A percentile compares a stretch with the other conserved stretches of the same genome.
Evolutionary conservation across 2,329 filamentous ascomycete species (phyloP).

Genomic region (Rutstroemia sp.): DNA sequence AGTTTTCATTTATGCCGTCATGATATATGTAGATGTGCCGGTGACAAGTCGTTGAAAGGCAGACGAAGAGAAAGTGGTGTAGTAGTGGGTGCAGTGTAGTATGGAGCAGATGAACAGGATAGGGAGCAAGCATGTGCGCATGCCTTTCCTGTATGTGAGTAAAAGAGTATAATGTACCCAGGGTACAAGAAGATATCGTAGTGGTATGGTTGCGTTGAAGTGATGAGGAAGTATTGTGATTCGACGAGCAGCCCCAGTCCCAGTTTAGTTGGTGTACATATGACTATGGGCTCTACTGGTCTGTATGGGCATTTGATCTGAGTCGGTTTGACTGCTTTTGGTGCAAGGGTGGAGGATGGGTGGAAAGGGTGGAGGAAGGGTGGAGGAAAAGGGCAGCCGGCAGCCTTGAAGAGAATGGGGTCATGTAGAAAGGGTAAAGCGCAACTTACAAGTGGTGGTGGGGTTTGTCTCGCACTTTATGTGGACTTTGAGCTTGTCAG

Average conservation of each 20-base stretch:
- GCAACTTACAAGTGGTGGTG: background rate
- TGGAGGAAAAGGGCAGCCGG: no score
- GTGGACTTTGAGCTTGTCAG: background rate
- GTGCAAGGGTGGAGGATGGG: background rate
- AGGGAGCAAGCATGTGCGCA: conserved; percentile 12
- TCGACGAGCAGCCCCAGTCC: background rate
- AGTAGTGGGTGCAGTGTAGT: background rate
- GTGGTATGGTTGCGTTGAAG: conserved; percentile 6
- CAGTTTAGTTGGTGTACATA: background rate
- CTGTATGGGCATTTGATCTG: no score
- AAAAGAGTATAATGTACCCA: background rate
- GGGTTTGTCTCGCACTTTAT: background rate
- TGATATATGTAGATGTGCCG: conserved; percentile 16
- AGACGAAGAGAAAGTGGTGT: conserved; percentile 8
- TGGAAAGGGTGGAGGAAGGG: no score
- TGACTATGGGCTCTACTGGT: background rate
- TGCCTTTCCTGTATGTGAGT: background rate
- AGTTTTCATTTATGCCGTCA: conserved; percentile 19
- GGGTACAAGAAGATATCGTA: background rate
- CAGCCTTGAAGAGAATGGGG: background rate
- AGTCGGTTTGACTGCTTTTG: background rate
- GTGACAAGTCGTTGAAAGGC: conserved; percentile 15
- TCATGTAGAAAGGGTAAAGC: background rate
- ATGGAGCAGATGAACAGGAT: conserved; percentile 1
- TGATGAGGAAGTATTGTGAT: background rate